Evolutionary conservation across 192 early-diverging fungal species (phyloP).

Genomic region (Gorgonomyces haynaldii): DNA sequence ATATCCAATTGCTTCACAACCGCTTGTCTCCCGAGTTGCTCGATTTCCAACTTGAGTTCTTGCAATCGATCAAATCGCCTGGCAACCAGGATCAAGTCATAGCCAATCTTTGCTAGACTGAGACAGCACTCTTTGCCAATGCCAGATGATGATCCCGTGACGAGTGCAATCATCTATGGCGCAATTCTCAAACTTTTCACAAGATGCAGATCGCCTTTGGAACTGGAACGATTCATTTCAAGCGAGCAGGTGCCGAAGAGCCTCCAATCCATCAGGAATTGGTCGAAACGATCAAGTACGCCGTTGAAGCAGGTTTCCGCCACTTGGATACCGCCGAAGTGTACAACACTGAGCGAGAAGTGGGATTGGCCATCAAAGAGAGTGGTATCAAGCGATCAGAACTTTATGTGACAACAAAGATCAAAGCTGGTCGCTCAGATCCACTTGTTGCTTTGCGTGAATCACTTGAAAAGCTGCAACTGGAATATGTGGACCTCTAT

Average conservation of each 20-base stretch:
- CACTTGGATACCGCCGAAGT: slow-evolving; percentile 46
- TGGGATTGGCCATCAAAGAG: slow-evolving; percentile 45
- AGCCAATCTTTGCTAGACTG: slow-evolving; percentile 52
- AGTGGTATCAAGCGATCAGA: slow-evolving; percentile 45
- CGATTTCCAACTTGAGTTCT: slow-evolving; percentile 34
- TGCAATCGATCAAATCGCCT: slow-evolving; percentile 46
- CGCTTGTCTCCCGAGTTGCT: slow-evolving; percentile 41
- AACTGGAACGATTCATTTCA: slow-evolving; percentile 19
- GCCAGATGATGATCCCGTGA: slow-evolving; percentile 57
- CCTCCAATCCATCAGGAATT: slow-evolving; percentile 10
- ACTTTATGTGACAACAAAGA: slow-evolving; percentile 33
- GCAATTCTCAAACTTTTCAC: no score
- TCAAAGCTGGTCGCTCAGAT: slow-evolving; percentile 5
- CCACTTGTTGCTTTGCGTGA: background rate
- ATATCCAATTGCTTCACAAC: slow-evolving; percentile 62
- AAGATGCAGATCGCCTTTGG: slow-evolving; percentile 24
- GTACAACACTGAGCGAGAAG: slow-evolving; percentile 56
- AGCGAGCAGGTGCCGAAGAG: slow-evolving; percentile 4
- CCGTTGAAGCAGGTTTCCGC: slow-evolving; percentile 20
- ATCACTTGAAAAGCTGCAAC: slow-evolving; percentile 49
- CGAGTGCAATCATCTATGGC: slow-evolving; percentile 16
- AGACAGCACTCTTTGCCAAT: slow-evolving; percentile 60
- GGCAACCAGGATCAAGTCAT: slow-evolving; percentile 42
- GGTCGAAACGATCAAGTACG: slow-evolving; percentile 9
- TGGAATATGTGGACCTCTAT: slow-evolving; percentile 73